Conservation (phyloP, 176 grass and related monocot species). For the Metroxylon sagu region DNA sequence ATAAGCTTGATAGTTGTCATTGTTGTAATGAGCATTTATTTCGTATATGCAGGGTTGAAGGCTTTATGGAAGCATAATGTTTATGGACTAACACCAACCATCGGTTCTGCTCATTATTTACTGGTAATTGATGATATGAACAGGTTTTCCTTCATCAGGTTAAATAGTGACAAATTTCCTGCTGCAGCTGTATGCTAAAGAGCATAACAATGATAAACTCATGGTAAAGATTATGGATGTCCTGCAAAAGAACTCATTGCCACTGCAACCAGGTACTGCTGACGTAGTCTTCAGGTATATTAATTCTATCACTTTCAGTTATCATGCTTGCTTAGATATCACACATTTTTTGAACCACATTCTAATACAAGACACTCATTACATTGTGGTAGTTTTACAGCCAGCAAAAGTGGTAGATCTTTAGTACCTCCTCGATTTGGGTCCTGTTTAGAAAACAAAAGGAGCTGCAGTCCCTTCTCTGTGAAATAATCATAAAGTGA, state of each 20-base stretch:
- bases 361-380: too few species aligned
- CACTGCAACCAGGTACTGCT: conserved; percentile 74
- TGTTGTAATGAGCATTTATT: neutral
- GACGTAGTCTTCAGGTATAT: conserved; percentile 79
- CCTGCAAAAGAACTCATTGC: conserved; percentile 51
- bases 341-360: too few species aligned
- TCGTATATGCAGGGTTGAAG: conserved; percentile 56
- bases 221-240: conserved; percentile 56
- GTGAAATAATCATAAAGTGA: too few species aligned
- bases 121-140: conserved; percentile 47
- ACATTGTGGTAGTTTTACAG: neutral
- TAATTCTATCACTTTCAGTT: neutral
- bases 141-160: conserved; percentile 13
- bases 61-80: conserved; percentile 89
- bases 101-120: conserved; percentile 97
- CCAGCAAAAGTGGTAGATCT: neutral
- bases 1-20: too few species aligned
- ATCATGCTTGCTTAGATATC: neutral
- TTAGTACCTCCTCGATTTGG: too few species aligned
- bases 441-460: too few species aligned
- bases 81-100: conserved; percentile 82
- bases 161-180: conserved; percentile 30
- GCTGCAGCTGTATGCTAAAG: conserved; percentile 77
- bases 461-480: too few species aligned
- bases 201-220: conserved; percentile 54